Conservation (phyloP, 2,329 filamentous ascomycete species). For the Trichoderma sp. region DNA sequence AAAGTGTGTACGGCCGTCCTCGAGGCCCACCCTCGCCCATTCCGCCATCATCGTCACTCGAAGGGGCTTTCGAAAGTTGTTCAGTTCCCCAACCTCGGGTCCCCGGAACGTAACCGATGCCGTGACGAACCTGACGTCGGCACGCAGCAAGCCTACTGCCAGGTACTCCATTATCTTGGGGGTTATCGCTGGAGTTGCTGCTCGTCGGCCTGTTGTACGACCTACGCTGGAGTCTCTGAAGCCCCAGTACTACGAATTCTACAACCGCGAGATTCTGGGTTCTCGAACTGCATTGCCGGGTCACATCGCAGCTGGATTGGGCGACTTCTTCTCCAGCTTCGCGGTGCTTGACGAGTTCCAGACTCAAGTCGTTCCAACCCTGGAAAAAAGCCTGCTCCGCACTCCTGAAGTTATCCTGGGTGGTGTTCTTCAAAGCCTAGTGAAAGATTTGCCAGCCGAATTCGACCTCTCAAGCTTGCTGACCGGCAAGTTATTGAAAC, state of each 20-base stretch:
- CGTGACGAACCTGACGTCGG: slow-evolving; percentile 68
- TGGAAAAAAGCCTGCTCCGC: slow-evolving; percentile 87
- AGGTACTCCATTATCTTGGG: slow-evolving; percentile 80
- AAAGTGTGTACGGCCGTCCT: slow-evolving; percentile 68
- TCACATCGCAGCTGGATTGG: slow-evolving; percentile 72
- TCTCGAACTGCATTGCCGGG: slow-evolving; percentile 71
- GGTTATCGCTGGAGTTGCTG: slow-evolving; percentile 82
- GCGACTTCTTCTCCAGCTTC: slow-evolving; percentile 82
- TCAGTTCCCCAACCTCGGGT: slow-evolving; percentile 59
- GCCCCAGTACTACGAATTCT: slow-evolving; percentile 77
- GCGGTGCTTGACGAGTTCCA: slow-evolving; percentile 72
- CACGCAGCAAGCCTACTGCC: slow-evolving; percentile 63
- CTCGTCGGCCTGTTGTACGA: slow-evolving; percentile 67
- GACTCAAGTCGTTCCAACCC: slow-evolving; percentile 72
- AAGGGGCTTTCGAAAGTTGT: slow-evolving; percentile 74
- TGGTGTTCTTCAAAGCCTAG: slow-evolving; percentile 73
- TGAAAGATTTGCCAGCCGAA: slow-evolving; percentile 66
- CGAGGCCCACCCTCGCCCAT: slow-evolving; percentile 66
- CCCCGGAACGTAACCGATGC: slow-evolving; percentile 64
- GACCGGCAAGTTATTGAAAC: slow-evolving; percentile 74
- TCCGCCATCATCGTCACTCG: slow-evolving; percentile 78
- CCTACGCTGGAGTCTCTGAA: slow-evolving; percentile 65
- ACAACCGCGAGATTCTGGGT: slow-evolving; percentile 79
- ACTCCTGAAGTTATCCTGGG: slow-evolving; percentile 87
- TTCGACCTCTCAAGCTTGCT: slow-evolving; percentile 80